Evolutionary conservation across 2,329 filamentous ascomycete genomes (phyloP).

Genomic region (Aspergillus sp.): DNA sequence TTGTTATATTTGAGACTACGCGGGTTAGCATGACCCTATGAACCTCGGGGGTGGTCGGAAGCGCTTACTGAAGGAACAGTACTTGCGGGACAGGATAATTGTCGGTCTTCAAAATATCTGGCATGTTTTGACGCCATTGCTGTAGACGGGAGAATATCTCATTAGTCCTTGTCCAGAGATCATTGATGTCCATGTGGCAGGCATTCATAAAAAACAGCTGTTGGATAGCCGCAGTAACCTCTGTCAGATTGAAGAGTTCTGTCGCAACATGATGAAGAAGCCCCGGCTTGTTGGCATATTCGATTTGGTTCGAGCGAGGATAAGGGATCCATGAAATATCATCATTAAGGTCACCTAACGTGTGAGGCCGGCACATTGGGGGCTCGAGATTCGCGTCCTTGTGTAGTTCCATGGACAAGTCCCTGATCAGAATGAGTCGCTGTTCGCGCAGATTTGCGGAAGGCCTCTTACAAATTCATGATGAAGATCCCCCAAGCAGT

Average conservation of each 20-base stretch:
- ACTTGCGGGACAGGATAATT: conserved; percentile 19
- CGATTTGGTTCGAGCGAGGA: conserved; percentile 23
- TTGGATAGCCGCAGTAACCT: conserved; percentile 17
- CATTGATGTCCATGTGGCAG: conserved; percentile 6
- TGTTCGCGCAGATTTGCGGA: neutral
- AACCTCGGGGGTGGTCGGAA: too few species aligned
- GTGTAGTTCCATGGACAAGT: conserved; percentile 21
- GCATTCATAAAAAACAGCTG: conserved; percentile 18
- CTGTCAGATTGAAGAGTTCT: conserved; percentile 14
- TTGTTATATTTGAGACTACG: conserved; percentile 24
- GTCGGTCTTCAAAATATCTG: conserved; percentile 9
- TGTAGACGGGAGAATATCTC: conserved; percentile 14
- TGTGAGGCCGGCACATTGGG: conserved; percentile 12
- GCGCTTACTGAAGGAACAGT: conserved; percentile 22
- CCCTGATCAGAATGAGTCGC: conserved; percentile 9
- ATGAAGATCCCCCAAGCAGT: conserved; percentile 26
- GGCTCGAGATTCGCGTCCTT: conserved; percentile 12
- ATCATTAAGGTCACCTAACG: conserved; percentile 6
- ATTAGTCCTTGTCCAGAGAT: conserved; percentile 13
- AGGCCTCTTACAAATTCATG: conserved; percentile 21
- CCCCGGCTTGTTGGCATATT: conserved; percentile 17
- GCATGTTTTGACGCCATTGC: conserved; percentile 16
- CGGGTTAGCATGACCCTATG: too few species aligned
- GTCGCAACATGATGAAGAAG: conserved; percentile 19
- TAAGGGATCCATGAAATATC: conserved; percentile 25